phyloP scores from a whole-genome alignment of 2,329 filamentous ascomycete genomes.

The Curvularia hawaiiensis region DNA sequence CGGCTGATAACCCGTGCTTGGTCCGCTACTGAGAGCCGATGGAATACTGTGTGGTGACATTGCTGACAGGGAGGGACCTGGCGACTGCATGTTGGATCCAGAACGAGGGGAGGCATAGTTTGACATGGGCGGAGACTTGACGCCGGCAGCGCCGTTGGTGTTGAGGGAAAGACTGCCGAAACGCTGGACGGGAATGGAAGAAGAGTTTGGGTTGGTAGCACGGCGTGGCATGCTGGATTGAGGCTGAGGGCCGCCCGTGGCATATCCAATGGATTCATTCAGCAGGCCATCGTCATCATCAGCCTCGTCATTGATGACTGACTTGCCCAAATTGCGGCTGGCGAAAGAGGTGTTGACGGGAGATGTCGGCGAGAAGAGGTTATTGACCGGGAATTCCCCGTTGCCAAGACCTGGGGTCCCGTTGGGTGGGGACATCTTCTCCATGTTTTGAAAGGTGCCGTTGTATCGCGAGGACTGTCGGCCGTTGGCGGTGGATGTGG shows the following conservation, averaged over 20 bases:
- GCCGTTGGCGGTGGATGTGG: constrained; percentile 41
- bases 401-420: constrained; percentile 58
- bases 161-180: constrained; percentile 75
- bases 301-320: constrained; percentile 71
- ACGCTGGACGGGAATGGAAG: constrained; percentile 71
- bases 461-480: constrained; percentile 66
- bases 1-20: constrained; percentile 60
- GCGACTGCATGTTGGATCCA: constrained; percentile 56
- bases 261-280: constrained; percentile 73
- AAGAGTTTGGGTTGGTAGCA: constrained; percentile 73
- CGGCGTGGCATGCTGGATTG: constrained; percentile 63
- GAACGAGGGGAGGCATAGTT: constrained; percentile 58
- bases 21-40: constrained; percentile 55
- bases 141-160: constrained; percentile 56
- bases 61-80: constrained; percentile 49
- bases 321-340: constrained; percentile 67
- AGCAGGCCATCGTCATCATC: constrained; percentile 77
- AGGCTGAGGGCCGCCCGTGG: constrained; percentile 65
- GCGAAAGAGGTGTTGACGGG: constrained; percentile 72
- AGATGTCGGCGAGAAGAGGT: constrained; percentile 73
- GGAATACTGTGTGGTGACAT: constrained; percentile 63
- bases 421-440: constrained; percentile 66
- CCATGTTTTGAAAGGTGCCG: constrained; percentile 64
- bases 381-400: constrained; percentile 66
- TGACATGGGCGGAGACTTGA: constrained; percentile 61